These are phyloP conservation scores for Fusarium chaquense DNA, from an alignment of 2,329 filamentous ascomycete species.

Conservation along the genomic window DNA sequence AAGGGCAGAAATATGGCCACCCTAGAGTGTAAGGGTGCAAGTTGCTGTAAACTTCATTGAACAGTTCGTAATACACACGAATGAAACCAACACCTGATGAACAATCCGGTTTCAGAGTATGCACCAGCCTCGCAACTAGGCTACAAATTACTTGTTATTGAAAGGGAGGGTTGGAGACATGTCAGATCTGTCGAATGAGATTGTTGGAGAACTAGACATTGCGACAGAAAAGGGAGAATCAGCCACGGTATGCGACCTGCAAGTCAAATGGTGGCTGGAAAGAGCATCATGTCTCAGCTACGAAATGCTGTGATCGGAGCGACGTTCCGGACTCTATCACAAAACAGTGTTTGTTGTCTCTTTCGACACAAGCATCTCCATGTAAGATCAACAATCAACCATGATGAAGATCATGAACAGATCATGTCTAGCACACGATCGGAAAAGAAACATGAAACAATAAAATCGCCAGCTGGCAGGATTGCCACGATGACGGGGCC, in stretches of 20 bases:
- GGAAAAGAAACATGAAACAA: constrained; percentile 17
- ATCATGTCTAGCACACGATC: not conserved
- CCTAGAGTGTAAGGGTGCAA: constrained; percentile 6
- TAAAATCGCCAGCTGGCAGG: not conserved
- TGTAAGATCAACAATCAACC: not conserved
- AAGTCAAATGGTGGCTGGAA: constrained; percentile 12
- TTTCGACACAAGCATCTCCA: constrained; percentile 2
- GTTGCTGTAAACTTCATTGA: not conserved
- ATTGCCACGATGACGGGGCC: constrained; percentile 29
- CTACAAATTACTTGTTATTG: not conserved
- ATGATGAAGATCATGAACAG: constrained; percentile 6
- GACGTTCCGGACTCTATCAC: not conserved
- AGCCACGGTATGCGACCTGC: constrained; percentile 32
- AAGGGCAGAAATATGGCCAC: not conserved
- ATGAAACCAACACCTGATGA: not conserved
- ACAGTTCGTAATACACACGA: not conserved
- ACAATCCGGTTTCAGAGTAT: constrained; percentile 25
- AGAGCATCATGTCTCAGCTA: constrained; percentile 9
- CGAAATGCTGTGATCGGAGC: constrained; percentile 9
- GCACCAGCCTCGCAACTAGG: constrained; percentile 9
- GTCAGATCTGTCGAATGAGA: constrained; percentile 2
- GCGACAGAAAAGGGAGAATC: constrained; percentile 9
- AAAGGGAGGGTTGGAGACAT: constrained; percentile 11
- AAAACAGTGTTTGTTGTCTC: not conserved
- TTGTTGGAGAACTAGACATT: constrained; percentile 19